A percentile compares a stretch with the other conserved stretches of the same genome.
These are phyloP conservation scores for Monosporascus sp. DNA, from an alignment of 2,329 filamentous ascomycete species.

Conservation along the genomic window DNA sequence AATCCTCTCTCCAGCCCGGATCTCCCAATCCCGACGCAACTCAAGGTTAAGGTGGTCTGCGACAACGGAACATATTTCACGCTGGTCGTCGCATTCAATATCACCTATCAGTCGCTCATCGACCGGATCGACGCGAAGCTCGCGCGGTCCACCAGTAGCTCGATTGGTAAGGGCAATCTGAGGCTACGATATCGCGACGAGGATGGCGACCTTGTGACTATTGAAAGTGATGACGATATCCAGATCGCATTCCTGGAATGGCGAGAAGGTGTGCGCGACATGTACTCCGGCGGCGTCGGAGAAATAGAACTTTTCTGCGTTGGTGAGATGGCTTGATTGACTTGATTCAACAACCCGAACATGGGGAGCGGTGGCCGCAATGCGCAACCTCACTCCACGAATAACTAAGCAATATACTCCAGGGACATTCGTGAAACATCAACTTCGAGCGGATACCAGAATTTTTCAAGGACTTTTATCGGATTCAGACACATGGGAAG, in stretches of 20 bases:
- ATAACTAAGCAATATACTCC: no score
- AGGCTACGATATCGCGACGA: constrained; percentile 88
- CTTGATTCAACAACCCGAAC: no score
- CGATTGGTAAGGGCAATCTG: constrained; percentile 75
- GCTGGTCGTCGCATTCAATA: constrained; percentile 92
- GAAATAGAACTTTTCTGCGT: constrained; percentile 87
- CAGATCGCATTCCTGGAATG: constrained; percentile 93
- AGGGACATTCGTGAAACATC: no score
- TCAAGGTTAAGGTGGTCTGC: constrained; percentile 94
- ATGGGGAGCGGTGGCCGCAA: no score
- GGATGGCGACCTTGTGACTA: constrained; percentile 88
- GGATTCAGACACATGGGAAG: neutral
- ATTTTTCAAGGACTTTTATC: neutral
- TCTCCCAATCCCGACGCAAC: constrained; percentile 60
- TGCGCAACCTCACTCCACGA: no score
- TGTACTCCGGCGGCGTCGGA: constrained; percentile 65
- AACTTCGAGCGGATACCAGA: neutral
- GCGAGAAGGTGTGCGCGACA: constrained; percentile 62
- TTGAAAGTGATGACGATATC: constrained; percentile 93
- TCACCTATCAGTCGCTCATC: constrained; percentile 86
- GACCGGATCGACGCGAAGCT: constrained; percentile 96
- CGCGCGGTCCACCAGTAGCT: constrained; percentile 76
- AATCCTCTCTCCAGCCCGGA: constrained; percentile 41
- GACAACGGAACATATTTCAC: constrained; percentile 83
- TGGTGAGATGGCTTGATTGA: constrained; percentile 31